Conservation (phyloP, 2,329 filamentous ascomycete genomes). For the Arthrinium phaeospermum region DNA sequence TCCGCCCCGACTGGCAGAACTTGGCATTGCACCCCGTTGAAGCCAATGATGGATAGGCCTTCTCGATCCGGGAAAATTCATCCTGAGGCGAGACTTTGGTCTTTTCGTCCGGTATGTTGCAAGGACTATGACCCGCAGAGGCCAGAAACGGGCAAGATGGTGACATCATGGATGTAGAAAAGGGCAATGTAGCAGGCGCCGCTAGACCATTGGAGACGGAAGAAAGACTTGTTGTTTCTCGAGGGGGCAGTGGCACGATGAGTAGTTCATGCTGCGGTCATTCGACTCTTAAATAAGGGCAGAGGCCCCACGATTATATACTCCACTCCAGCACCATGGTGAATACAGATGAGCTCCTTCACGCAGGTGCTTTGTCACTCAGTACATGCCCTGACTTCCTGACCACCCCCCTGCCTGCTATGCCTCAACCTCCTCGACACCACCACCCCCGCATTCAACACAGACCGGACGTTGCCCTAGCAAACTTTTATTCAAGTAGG, state of each 20-base stretch:
- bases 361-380: not conserved
- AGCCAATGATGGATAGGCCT: conserved; percentile 12
- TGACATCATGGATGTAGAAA: not conserved
- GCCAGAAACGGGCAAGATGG: not conserved
- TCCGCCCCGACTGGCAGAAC: conserved; percentile 18
- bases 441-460: not conserved
- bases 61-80: conserved; percentile 12
- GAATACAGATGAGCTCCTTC: not conserved
- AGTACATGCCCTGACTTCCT: not conserved
- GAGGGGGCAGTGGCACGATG: not conserved
- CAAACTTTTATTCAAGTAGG: not conserved
- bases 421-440: not conserved
- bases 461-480: not conserved
- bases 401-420: not conserved
- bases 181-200: too few relatives aligned
- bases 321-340: not conserved
- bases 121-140: not conserved
- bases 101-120: not conserved
- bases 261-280: not conserved
- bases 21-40: conserved; percentile 16
- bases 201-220: not conserved
- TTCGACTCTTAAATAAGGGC: not conserved
- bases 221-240: not conserved
- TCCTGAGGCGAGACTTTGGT: not conserved
- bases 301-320: not conserved